Evolutionary conservation across 106 monocot genomes (phyloP), one percentile per base, ranked within the genome.

Genomic region (Chionographis japonica): DNA sequence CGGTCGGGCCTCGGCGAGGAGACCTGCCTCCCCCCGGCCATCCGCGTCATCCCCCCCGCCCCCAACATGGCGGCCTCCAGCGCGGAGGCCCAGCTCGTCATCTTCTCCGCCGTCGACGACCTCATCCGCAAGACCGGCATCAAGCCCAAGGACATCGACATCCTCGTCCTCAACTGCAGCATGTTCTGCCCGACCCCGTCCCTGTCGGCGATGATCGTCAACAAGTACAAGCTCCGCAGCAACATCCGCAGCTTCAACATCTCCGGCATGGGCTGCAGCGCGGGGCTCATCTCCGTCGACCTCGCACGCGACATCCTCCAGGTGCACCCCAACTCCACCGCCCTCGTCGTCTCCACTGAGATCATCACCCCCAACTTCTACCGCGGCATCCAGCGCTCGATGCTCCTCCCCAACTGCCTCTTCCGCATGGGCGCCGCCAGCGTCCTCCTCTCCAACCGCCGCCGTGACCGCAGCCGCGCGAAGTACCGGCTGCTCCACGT

Each of bases 1-100:
- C 54, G 77, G 27, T 71, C 77, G 2, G 77, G 77, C 35, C 69
- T 77, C 27, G 65, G 70, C 8, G 77, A 77, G 50, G 70, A 65
- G 65, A 77, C 77, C 3, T 56, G 52, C 27, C 57, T 77, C 5
- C 77, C 77, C 1, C 77, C 77, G 37, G 68, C 77, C 18, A 71
- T 58, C 50, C 70, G 65, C 41, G 64, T 52, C 4, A 57, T 77
- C 17, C 70, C 77, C 12, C 77, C 70, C 2, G 20, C 6, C 18
- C 60, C 61, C 18, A 51, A 60, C 37, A 60, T 62, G 61, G 72
- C 52, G 39, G 52, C 39, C n/a, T 61, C 57, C 56, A 57, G 57
- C 11, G 69, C 57, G 2, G 58, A 69, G 41, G 69, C 69, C 17
- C 57, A 38, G 40, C 58, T 69, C 9, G 69, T 67, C 38, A 67